These are phyloP conservation scores for Clarkia xantiana DNA, from an alignment of 345 rosid genomes.

Conservation along the genomic window DNA sequence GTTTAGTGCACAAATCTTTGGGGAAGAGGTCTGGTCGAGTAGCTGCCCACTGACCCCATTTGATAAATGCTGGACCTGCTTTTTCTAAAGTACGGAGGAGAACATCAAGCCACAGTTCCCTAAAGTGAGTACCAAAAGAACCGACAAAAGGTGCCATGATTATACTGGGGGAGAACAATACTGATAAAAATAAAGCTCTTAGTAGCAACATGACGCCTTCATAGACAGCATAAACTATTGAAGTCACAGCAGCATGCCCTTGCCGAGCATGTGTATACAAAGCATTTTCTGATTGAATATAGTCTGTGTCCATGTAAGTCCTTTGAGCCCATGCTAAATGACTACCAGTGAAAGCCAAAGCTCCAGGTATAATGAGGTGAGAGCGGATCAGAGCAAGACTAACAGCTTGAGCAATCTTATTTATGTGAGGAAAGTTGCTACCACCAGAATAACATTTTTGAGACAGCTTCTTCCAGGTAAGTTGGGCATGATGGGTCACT, in stretches of 20 bases:
- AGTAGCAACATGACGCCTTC: constrained; percentile 47
- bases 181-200: constrained; percentile 55
- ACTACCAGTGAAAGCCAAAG: constrained; percentile 43
- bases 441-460: constrained; percentile 20
- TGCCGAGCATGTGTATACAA: constrained; percentile 42
- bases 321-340: constrained; percentile 50
- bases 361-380: constrained; percentile 41
- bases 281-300: constrained; percentile 35
- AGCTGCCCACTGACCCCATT: constrained; percentile 99
- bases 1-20: constrained; percentile 74
- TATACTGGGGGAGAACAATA: constrained; percentile 70
- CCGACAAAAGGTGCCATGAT: constrained; percentile 68
- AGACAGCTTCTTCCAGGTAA: constrained; percentile 48
- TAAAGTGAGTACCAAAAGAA: constrained; percentile 41
- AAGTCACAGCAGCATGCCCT: constrained; percentile 40
- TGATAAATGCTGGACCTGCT: constrained; percentile 98
- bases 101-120: constrained; percentile 52
- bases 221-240: constrained; percentile 26
- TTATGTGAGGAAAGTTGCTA: constrained; percentile 22
- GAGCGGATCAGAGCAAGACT: constrained; percentile 63
- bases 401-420: constrained; percentile 60
- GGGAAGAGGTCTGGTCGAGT: constrained; percentile 93
- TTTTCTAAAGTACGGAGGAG: constrained; percentile 60
- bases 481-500: constrained; percentile 33
- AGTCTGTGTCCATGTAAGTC: constrained; percentile 21